phyloP scores from a whole-genome alignment of 192 early-diverging fungal species.

The Entomortierella lignicola region DNA sequence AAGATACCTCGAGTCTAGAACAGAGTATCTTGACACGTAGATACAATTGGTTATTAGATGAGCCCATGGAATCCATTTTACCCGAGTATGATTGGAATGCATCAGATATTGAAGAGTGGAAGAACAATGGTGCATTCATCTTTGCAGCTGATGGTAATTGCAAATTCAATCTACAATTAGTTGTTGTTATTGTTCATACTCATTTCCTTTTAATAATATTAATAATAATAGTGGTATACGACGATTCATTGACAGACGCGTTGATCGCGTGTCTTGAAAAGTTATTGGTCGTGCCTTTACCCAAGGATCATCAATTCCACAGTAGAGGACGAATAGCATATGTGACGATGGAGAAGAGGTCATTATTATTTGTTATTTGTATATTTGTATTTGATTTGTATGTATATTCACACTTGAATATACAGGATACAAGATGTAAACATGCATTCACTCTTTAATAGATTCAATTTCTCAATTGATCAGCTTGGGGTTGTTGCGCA shows the following conservation, averaged over 20 bases:
- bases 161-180: no score
- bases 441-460: no score
- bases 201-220: background rate
- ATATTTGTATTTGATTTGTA: background rate
- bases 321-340: slow-evolving; percentile 27
- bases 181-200: no score
- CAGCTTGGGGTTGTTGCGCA: slow-evolving; percentile 39
- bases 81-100: slow-evolving; percentile 19
- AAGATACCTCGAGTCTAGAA: background rate
- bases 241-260: slow-evolving; percentile 41
- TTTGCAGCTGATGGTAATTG: slow-evolving; percentile 44
- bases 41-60: slow-evolving; percentile 35
- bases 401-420: no score
- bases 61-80: slow-evolving; percentile 9
- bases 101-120: slow-evolving; percentile 24
- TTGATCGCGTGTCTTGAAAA: slow-evolving; percentile 31
- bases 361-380: background rate
- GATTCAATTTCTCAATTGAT: slow-evolving; percentile 44
- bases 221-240: slow-evolving; percentile 29
- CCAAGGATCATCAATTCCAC: slow-evolving; percentile 20
- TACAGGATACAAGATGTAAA: no score
- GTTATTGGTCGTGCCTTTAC: slow-evolving; percentile 22
- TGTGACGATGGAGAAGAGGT: slow-evolving; percentile 50
- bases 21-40: slow-evolving; percentile 1
- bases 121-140: slow-evolving; percentile 26